phyloP scores from a whole-genome alignment of 148 eudicot genomes.

The Arbutus unedo region DNA sequence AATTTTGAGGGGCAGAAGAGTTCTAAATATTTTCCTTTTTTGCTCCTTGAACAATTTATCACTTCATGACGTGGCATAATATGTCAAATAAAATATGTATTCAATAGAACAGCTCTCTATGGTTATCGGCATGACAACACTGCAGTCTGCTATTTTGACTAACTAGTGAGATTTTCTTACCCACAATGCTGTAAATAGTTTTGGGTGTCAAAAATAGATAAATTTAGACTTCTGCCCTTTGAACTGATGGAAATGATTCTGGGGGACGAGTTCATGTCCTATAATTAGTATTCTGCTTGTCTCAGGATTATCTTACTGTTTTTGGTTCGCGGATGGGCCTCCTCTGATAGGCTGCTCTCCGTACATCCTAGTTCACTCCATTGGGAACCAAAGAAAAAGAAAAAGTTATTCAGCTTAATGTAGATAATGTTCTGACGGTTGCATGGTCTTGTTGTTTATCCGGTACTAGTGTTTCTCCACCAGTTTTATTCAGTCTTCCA shows the following conservation, averaged over 20 bases:
- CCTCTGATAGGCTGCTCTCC: neutral
- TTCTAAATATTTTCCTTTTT: neutral
- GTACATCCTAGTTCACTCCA: neutral
- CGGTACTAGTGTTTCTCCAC: conserved; percentile 9
- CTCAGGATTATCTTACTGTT: neutral
- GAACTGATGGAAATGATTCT: neutral
- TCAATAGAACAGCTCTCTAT: neutral
- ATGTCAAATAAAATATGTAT: neutral
- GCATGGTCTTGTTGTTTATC: neutral
- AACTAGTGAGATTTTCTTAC: neutral
- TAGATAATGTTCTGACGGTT: conserved; percentile 2
- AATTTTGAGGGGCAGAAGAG: neutral
- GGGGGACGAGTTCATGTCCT: neutral
- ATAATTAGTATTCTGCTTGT: neutral
- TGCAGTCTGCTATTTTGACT: neutral
- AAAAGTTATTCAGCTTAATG: neutral
- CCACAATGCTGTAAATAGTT: neutral
- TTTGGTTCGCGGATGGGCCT: neutral
- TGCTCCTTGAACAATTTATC: neutral
- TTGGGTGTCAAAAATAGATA: neutral
- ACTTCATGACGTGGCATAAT: neutral
- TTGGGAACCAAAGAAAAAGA: neutral
- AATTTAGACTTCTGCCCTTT: neutral
- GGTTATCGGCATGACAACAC: neutral
- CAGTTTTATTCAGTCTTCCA: neutral